Base-by-base conservation (phyloP, 805 yeast genomes). In the Candida piceae region DNA sequence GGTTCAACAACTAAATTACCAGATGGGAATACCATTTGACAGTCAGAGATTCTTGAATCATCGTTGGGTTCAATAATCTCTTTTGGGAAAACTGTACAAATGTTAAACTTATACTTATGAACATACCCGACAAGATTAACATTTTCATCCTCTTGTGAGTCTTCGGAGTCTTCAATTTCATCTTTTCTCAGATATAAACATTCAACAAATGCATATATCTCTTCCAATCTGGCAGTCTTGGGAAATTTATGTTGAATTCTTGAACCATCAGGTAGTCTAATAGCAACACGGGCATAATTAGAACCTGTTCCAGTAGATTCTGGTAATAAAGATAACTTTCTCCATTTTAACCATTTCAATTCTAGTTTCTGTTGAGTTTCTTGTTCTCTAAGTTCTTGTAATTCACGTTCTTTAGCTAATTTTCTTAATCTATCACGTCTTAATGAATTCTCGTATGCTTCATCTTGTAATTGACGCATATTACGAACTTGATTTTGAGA, bases 161-260 rank as follows among this genome's bases (percentile, higher is more conserved):
- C 4, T 23, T 38, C 43, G 3, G 43, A 51, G 10, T 53, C 57
- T 5, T 44, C 55, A 5, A 53, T 47, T 10, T 51, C 57, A 6
- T 51, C 50, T 6, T 44, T 42, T 11, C 47, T 42, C 15, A 53
- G 42, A 16, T 53, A 36, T 3, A 48, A 37, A 43, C 81, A 63
- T 45, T 84, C 94, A 13, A 80, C 83, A 51, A 67, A 80, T 8
- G 88, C 83, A 53, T 80, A 82, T 11, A 90, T 61, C 36, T 84
- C 88, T 38, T 75, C 78, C 1, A 86, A 58, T 1, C 69, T 50
- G 11, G 66, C 62, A 19, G 62, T 53, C 11, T 72, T 68, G 30
- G 63, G 54, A 41, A 86, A 66, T 52, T 70, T 53, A 47, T 75
- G 57, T 7, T 71, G 63, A 0, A 76, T 53, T 40, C 96, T 71